phyloP scores from a whole-genome alignment of 345 rosid genomes.

The Crucihimalaya himalaica region DNA sequence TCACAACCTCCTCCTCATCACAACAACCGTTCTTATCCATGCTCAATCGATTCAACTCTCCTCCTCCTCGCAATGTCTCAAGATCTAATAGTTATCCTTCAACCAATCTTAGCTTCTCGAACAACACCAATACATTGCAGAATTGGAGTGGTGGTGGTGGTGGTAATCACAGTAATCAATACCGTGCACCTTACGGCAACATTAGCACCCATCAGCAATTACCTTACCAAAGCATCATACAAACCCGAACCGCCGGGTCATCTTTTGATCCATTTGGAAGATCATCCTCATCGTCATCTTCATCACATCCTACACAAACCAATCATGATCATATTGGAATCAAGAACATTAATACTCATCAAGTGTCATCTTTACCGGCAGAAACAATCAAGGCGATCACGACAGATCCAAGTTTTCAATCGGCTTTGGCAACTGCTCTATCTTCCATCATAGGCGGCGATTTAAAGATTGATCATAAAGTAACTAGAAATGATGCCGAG shows the following conservation, averaged over 20 bases:
- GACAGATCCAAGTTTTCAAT: constrained; percentile 75
- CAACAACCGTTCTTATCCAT: constrained; percentile 35
- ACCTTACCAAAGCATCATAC: constrained; percentile 45
- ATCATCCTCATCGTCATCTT: constrained; percentile 24
- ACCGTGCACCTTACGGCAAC: constrained; percentile 30
- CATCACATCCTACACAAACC: constrained; percentile 29
- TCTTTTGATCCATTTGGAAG: constrained; percentile 41
- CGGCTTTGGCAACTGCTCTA: constrained; percentile 73
- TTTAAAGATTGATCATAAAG: constrained; percentile 28
- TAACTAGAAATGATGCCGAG: constrained; percentile 27
- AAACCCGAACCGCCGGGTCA: constrained; percentile 32
- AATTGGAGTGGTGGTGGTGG: constrained; percentile 48
- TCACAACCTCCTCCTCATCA: constrained; percentile 54
- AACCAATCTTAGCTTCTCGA: constrained; percentile 60
- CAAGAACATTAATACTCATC: constrained; percentile 33
- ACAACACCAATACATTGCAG: constrained; percentile 44
- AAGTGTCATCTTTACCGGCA: constrained; percentile 36
- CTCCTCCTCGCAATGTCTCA: constrained; percentile 30
- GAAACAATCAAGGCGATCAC: constrained; percentile 71
- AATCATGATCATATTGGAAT: constrained; percentile 46
- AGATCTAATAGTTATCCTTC: constrained; percentile 40
- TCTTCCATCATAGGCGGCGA: constrained; percentile 60
- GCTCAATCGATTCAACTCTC: constrained; percentile 37
- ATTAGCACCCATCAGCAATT: constrained; percentile 27
- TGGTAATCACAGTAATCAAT: constrained; percentile 39